Evolutionary conservation across 2,329 filamentous ascomycete genomes (phyloP).

Genomic region (Penicillium griseofulvum): DNA sequence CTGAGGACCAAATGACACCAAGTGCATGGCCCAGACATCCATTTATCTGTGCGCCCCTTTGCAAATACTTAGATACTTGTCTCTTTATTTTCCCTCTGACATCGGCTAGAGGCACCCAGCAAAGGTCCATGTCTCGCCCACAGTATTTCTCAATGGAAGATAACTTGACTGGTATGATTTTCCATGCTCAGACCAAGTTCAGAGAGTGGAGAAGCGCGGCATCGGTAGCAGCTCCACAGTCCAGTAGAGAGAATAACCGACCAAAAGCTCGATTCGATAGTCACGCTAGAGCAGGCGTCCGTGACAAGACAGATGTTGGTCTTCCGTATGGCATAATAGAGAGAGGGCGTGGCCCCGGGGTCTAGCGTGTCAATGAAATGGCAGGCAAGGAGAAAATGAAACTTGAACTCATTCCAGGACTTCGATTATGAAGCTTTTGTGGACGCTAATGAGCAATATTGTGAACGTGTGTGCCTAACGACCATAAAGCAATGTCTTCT

Average conservation of each 20-base stretch:
- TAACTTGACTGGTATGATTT: background rate
- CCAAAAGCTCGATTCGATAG: conserved; percentile 58
- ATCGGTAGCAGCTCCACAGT: conserved; percentile 73
- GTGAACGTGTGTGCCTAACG: conserved; percentile 17
- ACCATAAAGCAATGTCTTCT: conserved; percentile 4
- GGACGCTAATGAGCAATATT: conserved; percentile 23
- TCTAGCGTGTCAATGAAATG: conserved; percentile 11
- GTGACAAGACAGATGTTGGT: background rate
- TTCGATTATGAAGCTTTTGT: conserved; percentile 26
- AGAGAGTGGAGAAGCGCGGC: conserved; percentile 70
- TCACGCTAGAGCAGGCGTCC: background rate
- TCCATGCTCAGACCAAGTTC: conserved; percentile 24
- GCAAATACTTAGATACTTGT: background rate
- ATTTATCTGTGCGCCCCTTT: background rate
- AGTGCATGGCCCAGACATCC: conserved; percentile 72
- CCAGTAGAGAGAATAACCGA: conserved; percentile 84
- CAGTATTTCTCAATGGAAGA: conserved; percentile 74
- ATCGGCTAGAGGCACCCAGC: conserved; percentile 57
- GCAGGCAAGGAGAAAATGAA: conserved; percentile 12
- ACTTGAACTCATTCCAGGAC: conserved; percentile 30
- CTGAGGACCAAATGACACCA: conserved; percentile 79
- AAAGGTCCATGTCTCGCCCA: conserved; percentile 85
- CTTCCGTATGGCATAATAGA: conserved; percentile 4
- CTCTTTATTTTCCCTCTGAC: conserved; percentile 14
- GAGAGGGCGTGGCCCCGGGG: conserved; percentile 1